Conservation (phyloP, 2,329 filamentous ascomycete genomes). For the Ceratocystis lukuohia region DNA sequence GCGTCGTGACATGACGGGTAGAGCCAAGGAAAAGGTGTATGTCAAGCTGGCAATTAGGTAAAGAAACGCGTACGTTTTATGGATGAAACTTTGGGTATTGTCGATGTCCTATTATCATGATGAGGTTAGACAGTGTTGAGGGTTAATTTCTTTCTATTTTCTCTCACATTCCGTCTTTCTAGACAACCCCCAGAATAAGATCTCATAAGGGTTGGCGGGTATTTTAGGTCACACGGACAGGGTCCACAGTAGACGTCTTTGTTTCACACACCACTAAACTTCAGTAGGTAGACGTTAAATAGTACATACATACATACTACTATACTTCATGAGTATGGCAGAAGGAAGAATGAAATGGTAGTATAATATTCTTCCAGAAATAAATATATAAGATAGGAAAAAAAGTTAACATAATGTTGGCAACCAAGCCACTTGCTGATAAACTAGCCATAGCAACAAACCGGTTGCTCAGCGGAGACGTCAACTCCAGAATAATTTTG, state of each 20-base stretch:
- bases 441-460: neutral
- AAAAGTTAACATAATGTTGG: neutral
- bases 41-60: too few relatives aligned
- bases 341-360: neutral
- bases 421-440: neutral
- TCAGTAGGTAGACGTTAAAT: neutral
- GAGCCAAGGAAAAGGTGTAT: too few relatives aligned
- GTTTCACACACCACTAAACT: neutral
- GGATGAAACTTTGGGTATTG: neutral
- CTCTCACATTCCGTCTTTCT: neutral
- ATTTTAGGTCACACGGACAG: neutral
- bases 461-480: neutral
- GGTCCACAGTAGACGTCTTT: neutral
- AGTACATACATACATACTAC: neutral
- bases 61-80: too few relatives aligned
- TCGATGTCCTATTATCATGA: too few relatives aligned
- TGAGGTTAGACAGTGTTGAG: too few relatives aligned
- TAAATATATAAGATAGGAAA: neutral
- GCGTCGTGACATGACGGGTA: slow-evolving; percentile 31
- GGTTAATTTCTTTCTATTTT: neutral
- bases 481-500: neutral
- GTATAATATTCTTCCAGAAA: neutral
- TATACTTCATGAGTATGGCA: neutral
- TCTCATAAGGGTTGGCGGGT: neutral
- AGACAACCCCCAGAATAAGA: neutral